phyloP scores from a whole-genome alignment of 2,329 filamentous ascomycete genomes.

The Aspergillus nomiae region DNA sequence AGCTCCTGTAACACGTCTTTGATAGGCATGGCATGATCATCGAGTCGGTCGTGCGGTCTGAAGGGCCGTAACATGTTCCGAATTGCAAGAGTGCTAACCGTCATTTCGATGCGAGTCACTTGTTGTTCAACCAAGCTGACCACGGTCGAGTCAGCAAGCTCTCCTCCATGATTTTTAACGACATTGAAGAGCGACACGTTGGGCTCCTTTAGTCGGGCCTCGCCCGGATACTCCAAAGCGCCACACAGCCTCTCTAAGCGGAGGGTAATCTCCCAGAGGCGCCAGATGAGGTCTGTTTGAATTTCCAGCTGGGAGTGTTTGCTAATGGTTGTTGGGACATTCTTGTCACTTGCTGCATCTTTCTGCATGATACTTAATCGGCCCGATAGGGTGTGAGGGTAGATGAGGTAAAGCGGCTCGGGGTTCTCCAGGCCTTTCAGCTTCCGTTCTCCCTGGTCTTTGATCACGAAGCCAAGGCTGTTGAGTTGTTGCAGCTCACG shows the following conservation, averaged over 20 bases:
- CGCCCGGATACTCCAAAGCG: slow-evolving; percentile 71
- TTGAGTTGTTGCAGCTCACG: slow-evolving; percentile 85
- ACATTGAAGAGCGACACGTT: slow-evolving; percentile 81
- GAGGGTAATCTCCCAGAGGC: slow-evolving; percentile 83
- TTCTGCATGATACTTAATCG: slow-evolving; percentile 56
- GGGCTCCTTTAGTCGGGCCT: slow-evolving; percentile 69
- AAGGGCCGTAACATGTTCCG: slow-evolving; percentile 77
- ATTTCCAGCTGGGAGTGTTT: slow-evolving; percentile 70
- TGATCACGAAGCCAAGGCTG: slow-evolving; percentile 93
- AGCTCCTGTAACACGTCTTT: slow-evolving; percentile 57
- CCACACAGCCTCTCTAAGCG: slow-evolving; percentile 93
- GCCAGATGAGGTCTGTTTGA: slow-evolving; percentile 84
- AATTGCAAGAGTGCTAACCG: slow-evolving; percentile 74
- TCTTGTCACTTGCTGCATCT: slow-evolving; percentile 47
- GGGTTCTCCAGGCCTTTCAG: slow-evolving; percentile 97
- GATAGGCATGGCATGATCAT: slow-evolving; percentile 78
- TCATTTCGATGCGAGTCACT: slow-evolving; percentile 93
- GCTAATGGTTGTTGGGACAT: slow-evolving; percentile 58
- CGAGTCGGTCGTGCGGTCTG: slow-evolving; percentile 61
- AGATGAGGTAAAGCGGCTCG: slow-evolving; percentile 92
- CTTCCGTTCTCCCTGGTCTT: slow-evolving; percentile 92
- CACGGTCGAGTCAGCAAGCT: slow-evolving; percentile 85
- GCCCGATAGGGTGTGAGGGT: slow-evolving; percentile 82
- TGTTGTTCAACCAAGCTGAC: slow-evolving; percentile 92
- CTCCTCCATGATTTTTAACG: slow-evolving; percentile 71